Evolutionary conservation across 257 asterid species (phyloP).

Genomic region (Ehretia macrophylla): DNA sequence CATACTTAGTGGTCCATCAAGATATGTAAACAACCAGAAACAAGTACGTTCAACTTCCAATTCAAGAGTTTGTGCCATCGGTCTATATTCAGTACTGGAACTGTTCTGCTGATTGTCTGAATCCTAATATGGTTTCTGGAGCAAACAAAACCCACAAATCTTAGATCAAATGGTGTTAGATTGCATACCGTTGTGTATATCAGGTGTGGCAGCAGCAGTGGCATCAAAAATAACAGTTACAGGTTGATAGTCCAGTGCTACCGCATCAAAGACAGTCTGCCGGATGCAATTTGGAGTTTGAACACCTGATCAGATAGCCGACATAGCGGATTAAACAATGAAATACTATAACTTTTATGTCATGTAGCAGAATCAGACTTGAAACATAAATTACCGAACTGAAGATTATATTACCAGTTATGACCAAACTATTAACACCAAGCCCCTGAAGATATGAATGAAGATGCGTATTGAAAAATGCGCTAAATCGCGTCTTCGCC

Average conservation of each 20-base stretch:
- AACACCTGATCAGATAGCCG: constrained; percentile 46
- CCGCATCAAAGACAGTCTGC: constrained; percentile 86
- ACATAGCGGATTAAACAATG: constrained; percentile 1
- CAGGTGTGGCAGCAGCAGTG: constrained; percentile 84
- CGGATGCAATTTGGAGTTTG: constrained; percentile 93
- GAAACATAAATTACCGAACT: neutral
- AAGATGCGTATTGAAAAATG: constrained; percentile 81
- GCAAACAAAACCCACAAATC: neutral
- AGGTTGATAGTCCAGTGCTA: constrained; percentile 58
- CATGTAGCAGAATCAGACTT: neutral
- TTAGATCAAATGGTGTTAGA: neutral
- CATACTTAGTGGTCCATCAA: neutral
- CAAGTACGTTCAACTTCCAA: neutral
- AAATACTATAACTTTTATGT: neutral
- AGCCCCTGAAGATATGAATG: constrained; percentile 67
- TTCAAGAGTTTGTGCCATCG: neutral
- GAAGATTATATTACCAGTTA: constrained; percentile 44
- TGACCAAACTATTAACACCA: constrained; percentile 45
- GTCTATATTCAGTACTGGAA: neutral
- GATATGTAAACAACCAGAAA: neutral
- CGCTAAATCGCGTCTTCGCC: constrained; percentile 87
- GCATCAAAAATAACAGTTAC: constrained; percentile 78
- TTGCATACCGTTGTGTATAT: constrained; percentile 59
- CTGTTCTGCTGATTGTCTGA: neutral
- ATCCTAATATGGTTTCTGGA: neutral